Conservation (phyloP, 805 yeast species). For the Saccharomycopsis lassenensis region DNA sequence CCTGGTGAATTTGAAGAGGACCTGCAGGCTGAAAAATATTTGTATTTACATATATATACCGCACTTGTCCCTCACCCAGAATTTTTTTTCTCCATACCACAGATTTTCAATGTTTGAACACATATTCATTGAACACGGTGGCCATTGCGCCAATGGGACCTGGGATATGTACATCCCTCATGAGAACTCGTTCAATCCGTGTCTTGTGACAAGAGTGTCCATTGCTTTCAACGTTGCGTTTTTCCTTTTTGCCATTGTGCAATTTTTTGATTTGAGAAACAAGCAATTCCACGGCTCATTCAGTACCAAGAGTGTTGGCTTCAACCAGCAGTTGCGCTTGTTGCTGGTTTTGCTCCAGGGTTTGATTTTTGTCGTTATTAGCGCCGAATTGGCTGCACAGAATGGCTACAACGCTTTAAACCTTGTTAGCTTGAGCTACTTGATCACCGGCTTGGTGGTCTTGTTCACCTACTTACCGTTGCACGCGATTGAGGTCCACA, state of each 20-base stretch:
- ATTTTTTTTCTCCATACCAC: no score
- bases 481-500: slow-evolving; percentile 15
- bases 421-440: slow-evolving; percentile 1
- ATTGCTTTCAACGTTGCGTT: slow-evolving; percentile 1
- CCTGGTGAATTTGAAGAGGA: no score
- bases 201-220: slow-evolving; percentile 6
- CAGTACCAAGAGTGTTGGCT: slow-evolving; percentile 7
- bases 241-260: slow-evolving; percentile 8
- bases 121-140: no score
- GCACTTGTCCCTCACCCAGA: no score
- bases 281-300: slow-evolving; percentile 5
- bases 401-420: neutral
- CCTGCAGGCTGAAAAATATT: no score
- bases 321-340: slow-evolving; percentile 8
- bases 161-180: no score
- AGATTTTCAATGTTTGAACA: no score
- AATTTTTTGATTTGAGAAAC: slow-evolving; percentile 7
- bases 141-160: no score
- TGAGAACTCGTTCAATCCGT: slow-evolving; percentile 17
- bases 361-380: slow-evolving; percentile 2
- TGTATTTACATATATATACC: no score
- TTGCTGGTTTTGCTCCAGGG: slow-evolving; percentile 6
- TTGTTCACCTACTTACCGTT: slow-evolving; percentile 11
- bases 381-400: neutral
- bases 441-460: slow-evolving; percentile 2